Base-by-base conservation (phyloP, 2,329 filamentous ascomycete species). In the Phyllachora maydis region DNA sequence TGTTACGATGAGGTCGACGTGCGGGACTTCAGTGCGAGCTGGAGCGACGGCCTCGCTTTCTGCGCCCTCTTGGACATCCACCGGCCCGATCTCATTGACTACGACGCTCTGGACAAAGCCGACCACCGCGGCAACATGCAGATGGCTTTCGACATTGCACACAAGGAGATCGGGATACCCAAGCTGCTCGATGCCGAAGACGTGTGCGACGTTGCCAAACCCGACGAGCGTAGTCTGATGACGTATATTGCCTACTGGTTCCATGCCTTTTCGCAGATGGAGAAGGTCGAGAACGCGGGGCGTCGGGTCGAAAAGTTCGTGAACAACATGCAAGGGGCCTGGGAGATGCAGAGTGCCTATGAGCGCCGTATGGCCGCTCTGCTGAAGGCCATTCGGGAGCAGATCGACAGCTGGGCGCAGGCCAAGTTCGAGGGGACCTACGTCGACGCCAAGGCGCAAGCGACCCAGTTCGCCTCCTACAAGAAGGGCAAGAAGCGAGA, bases 191-290 rank as follows among this genome's bases (percentile, higher is more conserved):
- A 98, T 46, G 88, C 95, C 9, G 88, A 98, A 49, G 88, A 98
- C 54, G 88, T 98, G 11, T 92, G 81, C 46, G 88, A 98, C 44
- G 85, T 98, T 14, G 65, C 82, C 13, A 90, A 88, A 52, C 88
- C 88, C 13, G 88, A 98, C 45, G 88, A 98, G 50, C 73, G 81
- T 37, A 90, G 78, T 45, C 61, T 98, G 43, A 98, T 98, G 88
- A 98, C 88, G 1, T 98, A 98, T 48, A 98, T 98, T 38, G 88
- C 88, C 33, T 98, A 98, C 56, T 98, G 88, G 88, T 98, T 98
- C 62, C 88, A 98, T 44, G 88, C 88, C 37, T 98, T 98, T 46
- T 95, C 85, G 15, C 85, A 95, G 42, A 90, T 98, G 72, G 88
- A 98, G 52, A 77, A 85, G 45, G 88, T 98, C 6, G 88, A 98